Evolutionary conservation across 345 rosid genomes (phyloP).

Genomic region (Eucalyptus tenuipes): DNA sequence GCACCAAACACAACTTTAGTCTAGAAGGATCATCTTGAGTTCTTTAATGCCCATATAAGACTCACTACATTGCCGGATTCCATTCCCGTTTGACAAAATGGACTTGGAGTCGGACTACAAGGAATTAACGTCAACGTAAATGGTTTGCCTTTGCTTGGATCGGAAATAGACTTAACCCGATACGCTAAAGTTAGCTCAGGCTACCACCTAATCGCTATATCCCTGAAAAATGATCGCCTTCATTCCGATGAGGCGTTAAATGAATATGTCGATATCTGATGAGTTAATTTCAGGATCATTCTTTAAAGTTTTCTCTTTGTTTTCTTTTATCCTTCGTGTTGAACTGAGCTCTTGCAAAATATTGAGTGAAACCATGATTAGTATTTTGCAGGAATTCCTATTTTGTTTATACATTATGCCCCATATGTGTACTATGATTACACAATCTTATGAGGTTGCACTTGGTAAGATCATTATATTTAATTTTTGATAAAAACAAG

Average conservation of each 20-base stretch:
- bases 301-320: not conserved
- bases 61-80: not conserved
- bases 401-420: not conserved
- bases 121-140: not conserved
- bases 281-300: not conserved
- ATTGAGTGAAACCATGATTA: not conserved
- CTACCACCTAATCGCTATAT: not conserved
- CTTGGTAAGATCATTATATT: not conserved
- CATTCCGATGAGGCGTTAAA: not conserved
- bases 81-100: not conserved
- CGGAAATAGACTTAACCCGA: not conserved
- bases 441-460: not conserved
- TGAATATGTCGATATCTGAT: not conserved
- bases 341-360: not conserved
- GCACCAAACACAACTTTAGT: not conserved
- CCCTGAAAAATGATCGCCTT: not conserved
- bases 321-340: not conserved
- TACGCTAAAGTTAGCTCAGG: not conserved
- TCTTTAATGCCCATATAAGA: not conserved
- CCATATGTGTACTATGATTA: not conserved
- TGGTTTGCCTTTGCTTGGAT: not conserved
- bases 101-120: not conserved
- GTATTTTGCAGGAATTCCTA: not conserved
- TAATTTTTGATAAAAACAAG: not conserved
- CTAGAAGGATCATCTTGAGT: not conserved